phyloP scores from a whole-genome alignment of 202 grass and related monocot species.

The Zoysia matrella region DNA sequence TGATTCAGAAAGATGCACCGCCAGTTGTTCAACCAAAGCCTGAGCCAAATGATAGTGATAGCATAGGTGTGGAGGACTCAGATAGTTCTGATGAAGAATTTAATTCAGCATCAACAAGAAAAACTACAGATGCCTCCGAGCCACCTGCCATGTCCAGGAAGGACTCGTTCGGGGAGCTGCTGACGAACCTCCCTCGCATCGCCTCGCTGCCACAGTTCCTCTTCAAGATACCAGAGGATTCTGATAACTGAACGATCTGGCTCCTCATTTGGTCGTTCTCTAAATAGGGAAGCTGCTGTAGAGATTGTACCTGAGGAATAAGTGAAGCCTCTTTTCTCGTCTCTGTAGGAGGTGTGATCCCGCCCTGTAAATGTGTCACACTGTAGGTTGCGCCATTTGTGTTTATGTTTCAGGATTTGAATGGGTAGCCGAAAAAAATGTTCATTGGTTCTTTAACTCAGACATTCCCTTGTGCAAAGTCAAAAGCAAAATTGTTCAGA shows the following conservation, averaged over 20 bases:
- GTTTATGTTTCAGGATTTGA: constrained; percentile 22
- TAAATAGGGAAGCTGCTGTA: constrained; percentile 37
- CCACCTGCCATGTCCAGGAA: constrained; percentile 65
- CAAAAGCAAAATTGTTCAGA: neutral
- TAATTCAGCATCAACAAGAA: constrained; percentile 46
- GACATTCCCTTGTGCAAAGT: constrained; percentile 32
- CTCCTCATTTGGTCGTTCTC: constrained; percentile 1
- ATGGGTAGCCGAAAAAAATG: constrained; percentile 34
- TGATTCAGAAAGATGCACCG: constrained; percentile 68
- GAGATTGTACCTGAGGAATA: constrained; percentile 57
- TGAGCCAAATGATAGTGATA: constrained; percentile 46
- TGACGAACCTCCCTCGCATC: constrained; percentile 81
- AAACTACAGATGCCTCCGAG: constrained; percentile 32
- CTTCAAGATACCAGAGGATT: constrained; percentile 85
- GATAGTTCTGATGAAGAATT: constrained; percentile 19
- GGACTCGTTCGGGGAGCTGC: constrained; percentile 80
- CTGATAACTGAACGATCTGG: constrained; percentile 57
- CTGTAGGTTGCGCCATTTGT: constrained; percentile 42
- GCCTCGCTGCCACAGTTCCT: constrained; percentile 84
- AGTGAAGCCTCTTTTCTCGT: constrained; percentile 13
- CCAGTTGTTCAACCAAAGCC: constrained; percentile 43
- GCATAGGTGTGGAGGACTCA: constrained; percentile 50
- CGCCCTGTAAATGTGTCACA: constrained; percentile 53
- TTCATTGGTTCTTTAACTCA: constrained; percentile 49
- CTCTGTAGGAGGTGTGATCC: constrained; percentile 13